These are phyloP conservation scores for Trifolium dubium DNA, from an alignment of 306 rosid species.

Conservation along the genomic window DNA sequence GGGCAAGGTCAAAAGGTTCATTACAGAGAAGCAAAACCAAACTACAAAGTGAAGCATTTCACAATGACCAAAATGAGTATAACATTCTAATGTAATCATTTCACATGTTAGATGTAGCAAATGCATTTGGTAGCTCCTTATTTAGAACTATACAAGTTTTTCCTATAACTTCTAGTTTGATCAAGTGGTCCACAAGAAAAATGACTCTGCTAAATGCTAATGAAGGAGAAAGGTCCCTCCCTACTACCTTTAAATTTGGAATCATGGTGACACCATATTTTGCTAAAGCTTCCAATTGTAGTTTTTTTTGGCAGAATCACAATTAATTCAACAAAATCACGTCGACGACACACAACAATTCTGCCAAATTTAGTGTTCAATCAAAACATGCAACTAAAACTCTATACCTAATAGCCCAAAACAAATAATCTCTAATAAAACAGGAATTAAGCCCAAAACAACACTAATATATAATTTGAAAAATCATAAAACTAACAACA, in stretches of 20 bases:
- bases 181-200: neutral
- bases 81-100: neutral
- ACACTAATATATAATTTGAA: neutral
- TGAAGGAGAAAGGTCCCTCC: neutral
- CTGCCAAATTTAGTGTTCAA: neutral
- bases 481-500: neutral
- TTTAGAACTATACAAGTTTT: neutral
- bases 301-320: neutral
- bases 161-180: neutral
- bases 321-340: no score
- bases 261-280: neutral
- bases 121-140: neutral
- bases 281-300: neutral
- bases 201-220: neutral
- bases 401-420: neutral
- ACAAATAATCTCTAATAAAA: constrained; percentile 7
- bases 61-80: neutral
- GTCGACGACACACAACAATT: neutral
- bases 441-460: constrained; percentile 12
- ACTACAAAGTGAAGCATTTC: neutral
- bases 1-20: constrained; percentile 13
- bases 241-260: no score
- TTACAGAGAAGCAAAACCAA: neutral
- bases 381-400: constrained; percentile 6
- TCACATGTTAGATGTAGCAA: neutral